phyloP scores from a whole-genome alignment of 768 basidiomycete species.

The Galerina marginata region DNA sequence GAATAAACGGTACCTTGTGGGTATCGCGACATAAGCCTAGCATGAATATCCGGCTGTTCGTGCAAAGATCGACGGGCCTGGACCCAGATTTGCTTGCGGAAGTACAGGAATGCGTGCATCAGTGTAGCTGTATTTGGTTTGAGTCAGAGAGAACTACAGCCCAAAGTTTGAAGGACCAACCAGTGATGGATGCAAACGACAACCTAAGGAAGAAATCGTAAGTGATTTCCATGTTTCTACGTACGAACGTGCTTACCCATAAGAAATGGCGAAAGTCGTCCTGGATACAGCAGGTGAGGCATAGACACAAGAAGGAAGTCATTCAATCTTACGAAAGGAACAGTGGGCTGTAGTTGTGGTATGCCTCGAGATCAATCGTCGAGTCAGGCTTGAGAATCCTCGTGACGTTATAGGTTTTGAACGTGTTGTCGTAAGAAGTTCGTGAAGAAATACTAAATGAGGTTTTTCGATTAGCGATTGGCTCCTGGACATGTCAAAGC shows the following conservation, averaged over 20 bases:
- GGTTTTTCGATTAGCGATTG: neutral
- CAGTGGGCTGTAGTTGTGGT: slow-evolving; percentile 60
- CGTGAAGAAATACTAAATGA: slow-evolving; percentile 57
- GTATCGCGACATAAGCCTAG: slow-evolving; percentile 77
- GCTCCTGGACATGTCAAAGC: neutral
- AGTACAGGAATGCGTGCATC: slow-evolving; percentile 70
- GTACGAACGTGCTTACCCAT: slow-evolving; percentile 43
- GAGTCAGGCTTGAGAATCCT: slow-evolving; percentile 56
- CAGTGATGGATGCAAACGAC: slow-evolving; percentile 76
- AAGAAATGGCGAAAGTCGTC: slow-evolving; percentile 76
- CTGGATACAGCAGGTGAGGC: slow-evolving; percentile 15
- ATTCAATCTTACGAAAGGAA: slow-evolving; percentile 50
- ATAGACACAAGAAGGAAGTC: neutral
- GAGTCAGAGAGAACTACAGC: neutral
- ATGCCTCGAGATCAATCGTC: slow-evolving; percentile 57
- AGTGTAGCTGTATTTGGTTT: slow-evolving; percentile 50
- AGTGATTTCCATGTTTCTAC: neutral
- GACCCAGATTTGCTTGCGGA: slow-evolving; percentile 74
- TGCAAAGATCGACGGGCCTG: slow-evolving; percentile 69
- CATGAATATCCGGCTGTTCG: slow-evolving; percentile 85
- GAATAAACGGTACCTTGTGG: slow-evolving; percentile 40
- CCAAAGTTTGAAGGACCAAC: slow-evolving; percentile 8
- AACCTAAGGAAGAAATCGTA: slow-evolving; percentile 31
- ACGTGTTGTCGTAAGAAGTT: slow-evolving; percentile 66
- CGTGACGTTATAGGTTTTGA: slow-evolving; percentile 57